Base-by-base conservation (phyloP, 495 filamentous ascomycete genomes). In the Aspergillus cristatus region DNA sequence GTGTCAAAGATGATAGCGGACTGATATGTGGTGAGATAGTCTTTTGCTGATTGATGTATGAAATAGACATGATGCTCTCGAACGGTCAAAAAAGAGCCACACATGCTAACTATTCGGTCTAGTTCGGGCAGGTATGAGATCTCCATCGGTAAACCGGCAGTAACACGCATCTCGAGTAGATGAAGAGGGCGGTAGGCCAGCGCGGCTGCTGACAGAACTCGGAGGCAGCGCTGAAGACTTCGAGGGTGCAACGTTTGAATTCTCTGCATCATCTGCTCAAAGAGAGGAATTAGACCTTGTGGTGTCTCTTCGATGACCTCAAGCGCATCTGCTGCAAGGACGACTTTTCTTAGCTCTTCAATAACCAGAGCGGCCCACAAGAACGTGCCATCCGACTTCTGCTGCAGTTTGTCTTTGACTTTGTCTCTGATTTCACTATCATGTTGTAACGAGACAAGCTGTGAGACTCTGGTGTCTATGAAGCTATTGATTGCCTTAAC, bases 281-380 rank as follows among this genome's bases (percentile, higher is more conserved):
- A 26, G 11, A 26, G 24, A 6, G 24, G 24, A 6, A 26, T 11
- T 6, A 26, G 24, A 11, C 24, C 24, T 6, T 6, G 6, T 6
- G 24, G 24, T 6, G 24, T 11, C 6, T 6, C 24, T 6, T 26
- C 11, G 11, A 26, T 6, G 11, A 26, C 24, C 24, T 26, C 11
- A 11, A 11, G 6, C 24, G 11, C 24, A 26, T 26, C 24, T 6
- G 24, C 24, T 26, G 6, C 24, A 6, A 26, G 24, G 11, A 26
- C 11, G 24, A 6, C n/a, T 18, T 24, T 24, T 14, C 18, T 3
- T 18, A 35, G 5, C n/a, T 35, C 17, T n/a, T 35, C 2, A 22
- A 20, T 7, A 2, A 57, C 45, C 28, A 61, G 47, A 42, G 55
- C 52, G 32, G 45, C 57, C 50, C 53, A 61, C 18, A 61, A 47